These are phyloP conservation scores for Curvularia sp. DNA, from an alignment of 2,329 filamentous ascomycete species.

Conservation along the genomic window DNA sequence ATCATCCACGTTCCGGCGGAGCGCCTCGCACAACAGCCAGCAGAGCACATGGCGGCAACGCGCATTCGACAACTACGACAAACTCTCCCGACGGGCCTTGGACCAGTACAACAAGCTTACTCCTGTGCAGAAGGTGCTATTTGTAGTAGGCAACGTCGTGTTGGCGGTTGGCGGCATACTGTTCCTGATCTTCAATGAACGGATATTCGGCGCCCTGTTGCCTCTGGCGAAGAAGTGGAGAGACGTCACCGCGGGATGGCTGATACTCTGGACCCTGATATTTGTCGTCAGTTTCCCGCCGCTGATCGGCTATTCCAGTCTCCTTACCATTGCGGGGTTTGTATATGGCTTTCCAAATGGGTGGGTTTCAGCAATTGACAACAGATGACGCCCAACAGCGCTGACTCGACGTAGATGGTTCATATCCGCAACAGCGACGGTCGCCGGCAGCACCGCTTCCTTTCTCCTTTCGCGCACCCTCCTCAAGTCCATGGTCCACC, in stretches of 20 bases:
- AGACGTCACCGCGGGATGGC: conserved; percentile 71
- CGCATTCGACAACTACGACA: conserved; percentile 52
- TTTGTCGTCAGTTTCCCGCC: conserved; percentile 85
- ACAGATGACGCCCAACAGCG: neutral
- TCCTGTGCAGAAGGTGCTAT: conserved; percentile 67
- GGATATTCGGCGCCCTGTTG: conserved; percentile 76
- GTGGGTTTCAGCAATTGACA: conserved; percentile 57
- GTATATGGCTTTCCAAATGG: conserved; percentile 74
- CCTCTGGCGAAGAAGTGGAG: conserved; percentile 81
- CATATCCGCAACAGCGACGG: conserved; percentile 78
- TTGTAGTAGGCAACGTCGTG: conserved; percentile 60
- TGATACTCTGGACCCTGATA: conserved; percentile 76
- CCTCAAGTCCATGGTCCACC: conserved; percentile 77
- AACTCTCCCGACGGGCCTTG: conserved; percentile 55
- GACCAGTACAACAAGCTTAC: conserved; percentile 64
- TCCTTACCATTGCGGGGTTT: conserved; percentile 72
- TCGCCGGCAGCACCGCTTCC: conserved; percentile 77
- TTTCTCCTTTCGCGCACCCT: conserved; percentile 84
- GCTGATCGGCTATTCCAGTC: conserved; percentile 83
- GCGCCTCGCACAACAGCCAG: conserved; percentile 40
- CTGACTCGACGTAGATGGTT: conserved; percentile 70
- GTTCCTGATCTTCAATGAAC: conserved; percentile 78
- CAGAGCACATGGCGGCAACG: conserved; percentile 48
- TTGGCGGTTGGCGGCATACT: conserved; percentile 67
- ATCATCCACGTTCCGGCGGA: conserved; percentile 48